Evolutionary conservation across 108 stramenopile genomes (phyloP).

Genomic region (Fistulifera pelliculosa): DNA sequence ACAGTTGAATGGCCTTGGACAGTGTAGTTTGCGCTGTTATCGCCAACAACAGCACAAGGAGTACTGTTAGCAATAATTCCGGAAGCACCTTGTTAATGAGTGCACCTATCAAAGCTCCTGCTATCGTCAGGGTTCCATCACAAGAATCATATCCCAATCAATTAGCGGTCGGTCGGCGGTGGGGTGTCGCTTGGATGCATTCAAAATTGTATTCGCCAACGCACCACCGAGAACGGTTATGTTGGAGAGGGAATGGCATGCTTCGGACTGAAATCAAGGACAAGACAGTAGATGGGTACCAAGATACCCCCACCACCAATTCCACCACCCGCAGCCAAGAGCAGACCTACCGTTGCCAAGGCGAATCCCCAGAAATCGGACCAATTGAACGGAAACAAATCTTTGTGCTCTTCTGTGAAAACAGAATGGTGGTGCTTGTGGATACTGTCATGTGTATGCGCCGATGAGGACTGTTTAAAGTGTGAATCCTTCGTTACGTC

Average conservation of each 20-base stretch:
- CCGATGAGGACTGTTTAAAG: too few relatives aligned
- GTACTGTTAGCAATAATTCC: slow-evolving; percentile 42
- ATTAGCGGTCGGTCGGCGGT: slow-evolving; percentile 84
- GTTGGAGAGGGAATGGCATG: slow-evolving; percentile 64
- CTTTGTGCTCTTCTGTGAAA: slow-evolving; percentile 24
- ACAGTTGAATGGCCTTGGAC: slow-evolving; percentile 73
- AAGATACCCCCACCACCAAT: slow-evolving; percentile 84
- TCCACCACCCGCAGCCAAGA: slow-evolving; percentile 64
- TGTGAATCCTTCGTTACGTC: too few relatives aligned
- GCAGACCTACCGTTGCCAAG: slow-evolving; percentile 26
- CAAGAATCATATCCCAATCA: slow-evolving; percentile 94
- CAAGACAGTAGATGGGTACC: slow-evolving; percentile 77
- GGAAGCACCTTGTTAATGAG: slow-evolving; percentile 74
- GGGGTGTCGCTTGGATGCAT: slow-evolving; percentile 51
- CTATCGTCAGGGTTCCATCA: slow-evolving; percentile 95
- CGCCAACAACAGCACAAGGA: slow-evolving; percentile 58
- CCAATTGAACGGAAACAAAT: slow-evolving; percentile 32
- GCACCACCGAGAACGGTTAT: slow-evolving; percentile 79
- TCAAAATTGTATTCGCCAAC: slow-evolving; percentile 59
- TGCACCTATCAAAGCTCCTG: slow-evolving; percentile 86
- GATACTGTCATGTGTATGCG: too few relatives aligned
- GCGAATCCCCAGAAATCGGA: slow-evolving; percentile 36
- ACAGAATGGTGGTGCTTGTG: slow-evolving; percentile 6
- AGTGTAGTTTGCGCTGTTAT: slow-evolving; percentile 60
- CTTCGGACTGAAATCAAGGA: slow-evolving; percentile 61